Base-by-base conservation (phyloP, 2,329 filamentous ascomycete species). In the Fusarium nisikadoi region DNA sequence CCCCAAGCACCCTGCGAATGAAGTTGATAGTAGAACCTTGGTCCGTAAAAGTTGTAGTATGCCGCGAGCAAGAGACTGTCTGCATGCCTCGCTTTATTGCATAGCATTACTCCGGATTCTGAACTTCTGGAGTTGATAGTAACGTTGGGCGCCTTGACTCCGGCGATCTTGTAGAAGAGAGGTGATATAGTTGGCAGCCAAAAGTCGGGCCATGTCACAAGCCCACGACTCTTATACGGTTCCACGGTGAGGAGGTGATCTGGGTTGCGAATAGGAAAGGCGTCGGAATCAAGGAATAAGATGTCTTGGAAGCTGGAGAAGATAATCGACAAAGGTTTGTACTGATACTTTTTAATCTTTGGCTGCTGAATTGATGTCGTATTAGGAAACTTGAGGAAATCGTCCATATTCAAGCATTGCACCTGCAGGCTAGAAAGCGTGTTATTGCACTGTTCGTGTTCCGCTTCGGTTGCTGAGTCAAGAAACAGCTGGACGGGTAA, bases 1-100 rank as follows among this genome's bases (percentile, higher is more conserved):
- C 75, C 75, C 75, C 75, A 76, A 6, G 75, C 75, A 0, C 75
- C 75, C n/a, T 76, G 75, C 1, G 75, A 76, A 25, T 76, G 75
- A n/a, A 76, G 75, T 14, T 74, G 73, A 9, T 74, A 77, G 19
- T 74, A 76, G 23, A 69, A 76, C 8, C 16, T 62, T 3, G 68
- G 68, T 0, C 75, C 73, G 4, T 76, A 76, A 43, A 76, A 76
- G 45, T 76, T 76, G 58, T 76, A 76, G 54, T 76, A 76, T 6
- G 57, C 54, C 0, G 75, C 75, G 6, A 76, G 23, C 14, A 76
- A 19, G 8, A 76, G 49, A n/a, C 75, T 77, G 6, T 76, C 75
- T 1, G 75, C 71, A 3, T 76, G 75, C 1, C 42, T 63, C 0
- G 68, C 69, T 27, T 76, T 76, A 41, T 70, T 62, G 17, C 74